Conservation (phyloP, 768 basidiomycete species). For the Trametes cinnabarina region DNA sequence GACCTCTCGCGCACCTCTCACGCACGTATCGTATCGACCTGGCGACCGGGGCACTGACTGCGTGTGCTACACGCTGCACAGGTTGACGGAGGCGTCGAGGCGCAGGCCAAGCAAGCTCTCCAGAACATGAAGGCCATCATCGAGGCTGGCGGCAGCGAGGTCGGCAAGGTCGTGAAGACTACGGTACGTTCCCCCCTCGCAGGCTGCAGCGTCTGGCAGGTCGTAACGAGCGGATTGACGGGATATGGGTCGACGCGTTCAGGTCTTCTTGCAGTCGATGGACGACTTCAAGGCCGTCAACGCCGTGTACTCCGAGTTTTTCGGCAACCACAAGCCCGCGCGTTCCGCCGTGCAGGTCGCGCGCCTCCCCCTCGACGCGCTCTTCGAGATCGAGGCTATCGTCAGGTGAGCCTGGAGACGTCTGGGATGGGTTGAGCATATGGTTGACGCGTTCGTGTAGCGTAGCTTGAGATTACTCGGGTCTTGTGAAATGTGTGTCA, state of each 20-base stretch:
- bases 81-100: constrained; percentile 65
- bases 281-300: constrained; percentile 86
- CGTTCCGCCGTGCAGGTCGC: constrained; percentile 89
- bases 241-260: neutral
- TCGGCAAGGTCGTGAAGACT: constrained; percentile 85
- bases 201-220: neutral
- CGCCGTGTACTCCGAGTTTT: constrained; percentile 76
- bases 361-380: constrained; percentile 84
- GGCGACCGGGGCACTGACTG: too few relatives aligned
- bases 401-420: constrained; percentile 51
- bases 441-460: neutral
- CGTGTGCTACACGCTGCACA: too few relatives aligned
- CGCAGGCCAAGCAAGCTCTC: constrained; percentile 80
- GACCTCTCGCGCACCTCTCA: too few relatives aligned
- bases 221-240: neutral
- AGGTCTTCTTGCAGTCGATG: constrained; percentile 95
- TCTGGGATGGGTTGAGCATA: neutral
- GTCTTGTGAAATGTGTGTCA: neutral
- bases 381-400: constrained; percentile 91
- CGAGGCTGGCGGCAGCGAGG: constrained; percentile 74
- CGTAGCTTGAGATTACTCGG: neutral
- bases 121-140: constrained; percentile 84
- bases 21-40: too few relatives aligned
- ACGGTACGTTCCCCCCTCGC: constrained; percentile 53
- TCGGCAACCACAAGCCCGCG: constrained; percentile 90